Evolutionary conservation across 73 alveolate genomes (phyloP).

Genomic region (Breviolum minutum): DNA sequence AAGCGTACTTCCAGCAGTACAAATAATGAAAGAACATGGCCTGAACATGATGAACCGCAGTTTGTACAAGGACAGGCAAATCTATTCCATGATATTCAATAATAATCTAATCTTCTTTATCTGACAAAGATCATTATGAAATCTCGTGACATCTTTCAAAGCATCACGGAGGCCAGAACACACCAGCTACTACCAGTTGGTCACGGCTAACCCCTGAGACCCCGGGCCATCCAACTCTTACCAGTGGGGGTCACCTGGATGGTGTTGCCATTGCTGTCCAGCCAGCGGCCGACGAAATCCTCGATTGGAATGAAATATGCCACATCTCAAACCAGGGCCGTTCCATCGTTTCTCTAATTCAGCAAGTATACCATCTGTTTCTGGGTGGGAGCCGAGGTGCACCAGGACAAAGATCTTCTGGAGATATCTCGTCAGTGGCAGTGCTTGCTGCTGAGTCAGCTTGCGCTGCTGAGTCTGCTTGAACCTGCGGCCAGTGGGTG

Average conservation of each 20-base stretch:
- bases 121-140: too few relatives aligned
- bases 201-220: not conserved
- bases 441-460: constrained; percentile 16
- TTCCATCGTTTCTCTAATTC: too few relatives aligned
- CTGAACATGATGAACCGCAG: too few relatives aligned
- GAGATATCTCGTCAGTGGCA: not conserved
- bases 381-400: not conserved
- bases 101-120: too few relatives aligned
- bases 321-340: too few relatives aligned
- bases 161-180: too few relatives aligned
- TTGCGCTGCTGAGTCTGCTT: not conserved
- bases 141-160: too few relatives aligned
- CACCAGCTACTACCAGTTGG: not conserved
- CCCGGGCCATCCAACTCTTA: not conserved
- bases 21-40: too few relatives aligned
- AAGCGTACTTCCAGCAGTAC: too few relatives aligned
- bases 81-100: too few relatives aligned
- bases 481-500: not conserved
- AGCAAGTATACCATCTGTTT: not conserved
- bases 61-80: too few relatives aligned
- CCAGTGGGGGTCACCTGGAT: not conserved
- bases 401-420: constrained; percentile 6
- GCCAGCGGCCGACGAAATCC: constrained; percentile 42
- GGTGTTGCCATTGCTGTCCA: constrained; percentile 47
- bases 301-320: not conserved